Percentiles rank a stretch among this genome's conserved stretches.
Evolutionary conservation across 805 yeast genomes (phyloP).

Genomic region (Saturnispora gosingensis): DNA sequence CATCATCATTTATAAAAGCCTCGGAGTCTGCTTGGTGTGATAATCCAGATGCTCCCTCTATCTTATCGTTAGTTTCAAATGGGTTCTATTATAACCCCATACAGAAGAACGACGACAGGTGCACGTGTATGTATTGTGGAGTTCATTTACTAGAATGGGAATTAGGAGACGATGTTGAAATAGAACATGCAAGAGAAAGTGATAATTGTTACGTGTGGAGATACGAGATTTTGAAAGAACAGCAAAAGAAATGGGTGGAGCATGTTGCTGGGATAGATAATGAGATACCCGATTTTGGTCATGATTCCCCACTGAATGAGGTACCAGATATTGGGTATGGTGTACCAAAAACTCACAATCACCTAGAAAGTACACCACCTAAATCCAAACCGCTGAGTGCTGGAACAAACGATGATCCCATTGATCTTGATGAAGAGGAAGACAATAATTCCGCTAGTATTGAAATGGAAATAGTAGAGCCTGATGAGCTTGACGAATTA

Average conservation of each 20-base stretch:
- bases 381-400: not conserved
- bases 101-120: constrained; percentile 41
- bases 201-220: constrained; percentile 27
- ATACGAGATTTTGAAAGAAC: not conserved
- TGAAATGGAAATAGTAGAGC: constrained; percentile 17
- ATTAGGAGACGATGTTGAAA: constrained; percentile 38
- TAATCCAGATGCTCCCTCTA: constrained; percentile 30
- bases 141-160: constrained; percentile 67
- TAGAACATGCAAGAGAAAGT: constrained; percentile 42
- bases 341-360: not conserved
- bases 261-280: not conserved
- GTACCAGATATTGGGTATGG: not conserved
- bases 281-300: not conserved
- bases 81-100: constrained; percentile 48
- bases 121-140: constrained; percentile 58
- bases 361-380: not conserved
- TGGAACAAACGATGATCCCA: constrained; percentile 5
- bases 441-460: not conserved
- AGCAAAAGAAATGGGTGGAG: not conserved
- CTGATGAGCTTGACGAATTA: constrained; percentile 20
- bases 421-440: constrained; percentile 1
- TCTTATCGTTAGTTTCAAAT: constrained; percentile 39
- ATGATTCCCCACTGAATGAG: not conserved
- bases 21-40: constrained; percentile 5
- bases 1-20: not conserved